These are phyloP conservation scores for Rosa multiflora DNA, from an alignment of 306 rosid species.

Conservation along the genomic window DNA sequence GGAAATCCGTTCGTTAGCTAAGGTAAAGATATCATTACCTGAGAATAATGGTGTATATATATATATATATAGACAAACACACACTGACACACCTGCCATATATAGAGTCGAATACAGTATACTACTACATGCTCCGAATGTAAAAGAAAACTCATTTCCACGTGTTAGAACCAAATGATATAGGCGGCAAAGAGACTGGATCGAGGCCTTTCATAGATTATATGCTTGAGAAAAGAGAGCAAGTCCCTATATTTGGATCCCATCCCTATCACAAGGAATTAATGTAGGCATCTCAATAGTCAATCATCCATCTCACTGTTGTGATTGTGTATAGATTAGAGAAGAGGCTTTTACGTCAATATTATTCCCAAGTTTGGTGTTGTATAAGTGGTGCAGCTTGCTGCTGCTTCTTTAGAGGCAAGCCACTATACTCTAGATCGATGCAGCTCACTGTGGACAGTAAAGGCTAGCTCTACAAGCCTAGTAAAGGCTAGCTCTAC, in stretches of 20 bases:
- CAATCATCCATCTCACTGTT: neutral
- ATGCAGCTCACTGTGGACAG: neutral
- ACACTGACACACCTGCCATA: neutral
- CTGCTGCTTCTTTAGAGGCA: constrained; percentile 19
- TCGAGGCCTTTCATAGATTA: neutral
- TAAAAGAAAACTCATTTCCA: neutral
- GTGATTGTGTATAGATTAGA: neutral
- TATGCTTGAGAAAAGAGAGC: neutral
- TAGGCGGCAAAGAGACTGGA: neutral
- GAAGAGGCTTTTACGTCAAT: neutral
- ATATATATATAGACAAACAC: no score
- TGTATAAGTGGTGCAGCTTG: neutral
- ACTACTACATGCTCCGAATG: no score
- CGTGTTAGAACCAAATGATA: constrained; percentile 8
- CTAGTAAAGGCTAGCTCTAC: neutral
- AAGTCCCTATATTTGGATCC: neutral
- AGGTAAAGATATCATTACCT: no score
- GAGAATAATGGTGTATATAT: no score
- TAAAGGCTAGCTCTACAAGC: neutral
- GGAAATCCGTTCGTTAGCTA: no score
- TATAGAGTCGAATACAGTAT: neutral
- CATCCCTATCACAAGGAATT: neutral
- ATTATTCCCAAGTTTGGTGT: neutral
- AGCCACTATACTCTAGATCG: neutral
- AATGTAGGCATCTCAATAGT: neutral